Evolutionary conservation across 441 rosid species (phyloP), one percentile per base, ranked within the genome.

Genomic region (Theobroma grandiflorum): DNA sequence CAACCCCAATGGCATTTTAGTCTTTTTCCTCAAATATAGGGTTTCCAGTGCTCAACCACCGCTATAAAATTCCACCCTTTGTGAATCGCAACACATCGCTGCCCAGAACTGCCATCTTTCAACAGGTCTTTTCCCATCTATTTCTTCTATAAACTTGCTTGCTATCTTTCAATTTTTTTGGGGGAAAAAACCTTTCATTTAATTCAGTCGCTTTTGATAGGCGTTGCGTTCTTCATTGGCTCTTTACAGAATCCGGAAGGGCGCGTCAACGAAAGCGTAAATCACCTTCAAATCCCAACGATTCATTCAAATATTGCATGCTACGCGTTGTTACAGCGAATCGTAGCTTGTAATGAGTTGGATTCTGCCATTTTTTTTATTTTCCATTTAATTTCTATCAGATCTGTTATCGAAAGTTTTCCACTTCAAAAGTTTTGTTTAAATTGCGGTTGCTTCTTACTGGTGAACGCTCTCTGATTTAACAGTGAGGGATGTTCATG

Each of bases 191-290:
- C 8, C 4, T 33, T 61, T 26, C 3, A 12, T 71, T 26, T 2
- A 70, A 33, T 58, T 38, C 9, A 7, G 6, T 87, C 85, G 96
- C 95, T 94, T 90, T 83, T 84, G 91, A 94, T 89, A 90, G 96
- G 96, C 96, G 95, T 91, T 94, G 88, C 96, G 93, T 86, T 91
- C 87, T 87, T 91, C 88, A 76, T 50, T 49, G 82, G 82, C 78
- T 75, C 31, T 47, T 78, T 33, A 26, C 37, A 10, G 67, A 72
- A 59, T 82, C 89, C 85, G 45, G 82, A 83, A 79, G 94, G 86
- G 86, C 94, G 95, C 62, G 95, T 92, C 95, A 94, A 88, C 94
- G 95, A 65, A 92, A 91, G 96, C 98, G 91, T 89, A 92, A 6
- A 89, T 68, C 26, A 47, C 69, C 26, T 12, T 80, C 87, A 78